Conservation (phyloP, 2,329 filamentous ascomycete genomes). For the Parastagonospora avenae region DNA sequence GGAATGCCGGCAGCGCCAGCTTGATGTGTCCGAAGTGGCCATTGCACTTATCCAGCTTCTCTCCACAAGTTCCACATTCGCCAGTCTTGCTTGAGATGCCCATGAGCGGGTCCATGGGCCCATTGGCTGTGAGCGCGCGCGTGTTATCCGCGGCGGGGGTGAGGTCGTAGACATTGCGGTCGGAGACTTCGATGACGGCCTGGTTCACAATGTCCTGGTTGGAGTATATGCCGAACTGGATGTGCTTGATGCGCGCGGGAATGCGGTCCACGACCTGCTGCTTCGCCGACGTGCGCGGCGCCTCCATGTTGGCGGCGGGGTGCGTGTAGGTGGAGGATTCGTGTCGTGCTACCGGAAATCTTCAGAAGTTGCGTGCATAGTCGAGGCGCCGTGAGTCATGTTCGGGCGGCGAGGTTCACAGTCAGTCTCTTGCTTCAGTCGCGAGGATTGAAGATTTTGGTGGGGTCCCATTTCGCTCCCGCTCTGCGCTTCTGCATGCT, state of each 20-base stretch:
- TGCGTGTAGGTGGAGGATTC: background rate
- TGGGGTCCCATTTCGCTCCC: conserved; percentile 19
- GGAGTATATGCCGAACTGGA: conserved; percentile 94
- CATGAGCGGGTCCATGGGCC: conserved; percentile 85
- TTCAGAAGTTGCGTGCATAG: conserved; percentile 16
- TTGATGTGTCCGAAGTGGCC: conserved; percentile 95
- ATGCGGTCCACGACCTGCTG: conserved; percentile 87
- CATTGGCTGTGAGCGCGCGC: conserved; percentile 76
- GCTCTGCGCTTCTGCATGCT: background rate
- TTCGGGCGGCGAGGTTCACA: background rate
- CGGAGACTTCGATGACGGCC: conserved; percentile 91
- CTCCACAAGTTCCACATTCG: conserved; percentile 80
- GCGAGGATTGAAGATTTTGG: conserved; percentile 24
- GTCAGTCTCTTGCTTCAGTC: conserved; percentile 13
- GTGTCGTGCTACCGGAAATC: conserved; percentile 20
- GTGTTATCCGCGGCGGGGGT: conserved; percentile 63
- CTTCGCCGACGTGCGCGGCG: conserved; percentile 60
- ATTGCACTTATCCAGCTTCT: conserved; percentile 81
- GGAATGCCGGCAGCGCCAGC: conserved; percentile 88
- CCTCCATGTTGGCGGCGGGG: conserved; percentile 23
- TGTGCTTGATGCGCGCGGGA: conserved; percentile 88
- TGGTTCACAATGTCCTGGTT: conserved; percentile 95
- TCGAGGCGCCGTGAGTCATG: conserved; percentile 31
- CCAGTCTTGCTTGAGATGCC: conserved; percentile 86
- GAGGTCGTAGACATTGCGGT: conserved; percentile 90